These are phyloP conservation scores for Polyplosphaeria fusca DNA, from an alignment of 495 filamentous ascomycete genomes.

Conservation along the genomic window DNA sequence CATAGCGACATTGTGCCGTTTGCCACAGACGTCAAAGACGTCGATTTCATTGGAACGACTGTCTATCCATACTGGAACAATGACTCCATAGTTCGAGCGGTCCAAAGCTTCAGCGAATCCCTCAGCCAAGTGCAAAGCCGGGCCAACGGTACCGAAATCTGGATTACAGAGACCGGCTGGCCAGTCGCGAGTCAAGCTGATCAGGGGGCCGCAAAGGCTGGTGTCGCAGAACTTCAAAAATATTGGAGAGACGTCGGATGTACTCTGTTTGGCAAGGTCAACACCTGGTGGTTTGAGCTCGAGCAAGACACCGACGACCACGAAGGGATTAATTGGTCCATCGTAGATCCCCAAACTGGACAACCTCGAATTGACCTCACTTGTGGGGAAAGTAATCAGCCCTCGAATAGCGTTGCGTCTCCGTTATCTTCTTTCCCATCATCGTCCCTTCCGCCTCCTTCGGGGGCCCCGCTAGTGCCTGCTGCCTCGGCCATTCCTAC, in stretches of 20 bases:
- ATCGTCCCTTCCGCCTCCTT: neutral
- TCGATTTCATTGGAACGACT: constrained; percentile 52
- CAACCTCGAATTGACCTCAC: neutral
- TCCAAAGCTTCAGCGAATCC: constrained; percentile 37
- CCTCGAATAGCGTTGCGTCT: neutral
- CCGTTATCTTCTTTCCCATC: neutral
- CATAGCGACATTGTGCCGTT: constrained; percentile 6
- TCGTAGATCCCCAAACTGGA: neutral
- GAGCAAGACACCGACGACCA: constrained; percentile 8
- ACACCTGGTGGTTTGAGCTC: constrained; percentile 26
- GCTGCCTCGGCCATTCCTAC: neutral
- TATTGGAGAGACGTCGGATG: constrained; percentile 41
- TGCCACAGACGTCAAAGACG: constrained; percentile 31
- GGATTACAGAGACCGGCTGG: constrained; percentile 55
- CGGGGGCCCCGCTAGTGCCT: no score
- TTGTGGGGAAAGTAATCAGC: neutral
- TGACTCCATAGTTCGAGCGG: constrained; percentile 44
- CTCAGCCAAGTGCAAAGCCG: constrained; percentile 25
- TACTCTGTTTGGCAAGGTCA: constrained; percentile 19
- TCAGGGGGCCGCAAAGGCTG: constrained; percentile 26
- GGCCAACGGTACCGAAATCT: constrained; percentile 47
- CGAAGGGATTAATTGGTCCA: neutral
- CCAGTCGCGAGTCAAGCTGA: constrained; percentile 41
- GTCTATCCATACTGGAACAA: constrained; percentile 54
- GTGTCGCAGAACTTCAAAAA: constrained; percentile 11